Base-by-base conservation (phyloP, 768 basidiomycete genomes). In the Lyophyllum shimeji region DNA sequence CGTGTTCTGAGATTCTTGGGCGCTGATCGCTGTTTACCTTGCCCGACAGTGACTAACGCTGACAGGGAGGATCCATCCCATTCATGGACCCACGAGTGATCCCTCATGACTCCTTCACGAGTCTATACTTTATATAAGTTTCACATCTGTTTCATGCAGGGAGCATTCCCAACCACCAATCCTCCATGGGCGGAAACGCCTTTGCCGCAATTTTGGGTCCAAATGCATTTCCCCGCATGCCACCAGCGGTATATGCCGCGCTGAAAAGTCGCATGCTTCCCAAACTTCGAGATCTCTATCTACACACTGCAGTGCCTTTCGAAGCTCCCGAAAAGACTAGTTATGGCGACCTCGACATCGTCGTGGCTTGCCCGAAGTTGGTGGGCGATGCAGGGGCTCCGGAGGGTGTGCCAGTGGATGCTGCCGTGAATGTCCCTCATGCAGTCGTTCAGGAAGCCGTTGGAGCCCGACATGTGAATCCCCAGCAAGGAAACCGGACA, bases 281-380 rank as follows among this genome's bases (percentile, higher is more conserved):
- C 1, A 72, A 67, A 5, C 66, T 91, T 27, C 61, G 69, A 37
- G 61, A 70, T 7, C 69, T 85, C 18, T 90, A 84, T 63, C 53
- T 66, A 1, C 61, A 74, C 51, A 86, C 86, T 20, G 74, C 72
- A 12, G 76, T 84, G 2, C 86, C 89, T 1, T 64, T 64, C 7
- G 87, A 89, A 67, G 83, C 80, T 8, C 89, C 87, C 13, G 83
- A 79, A 59, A 90, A 90, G 65, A 43, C 50, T 0, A 82, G 85
- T 65, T 74, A 87, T 58, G 89, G 89, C 0, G 89, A 91, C 63
- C 63, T 91, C 21, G 89, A 90, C 65, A 80, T 89, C 49, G 68
- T 86, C 20, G 87, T 87, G 3, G 74, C 78, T 34, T 59, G 63
- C n/a, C 82, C 87, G 7, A 71, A 62, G 29, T 42, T 45, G 18